Conservation (phyloP, 2,329 filamentous ascomycete species). For the Colletotrichum aenigma region DNA sequence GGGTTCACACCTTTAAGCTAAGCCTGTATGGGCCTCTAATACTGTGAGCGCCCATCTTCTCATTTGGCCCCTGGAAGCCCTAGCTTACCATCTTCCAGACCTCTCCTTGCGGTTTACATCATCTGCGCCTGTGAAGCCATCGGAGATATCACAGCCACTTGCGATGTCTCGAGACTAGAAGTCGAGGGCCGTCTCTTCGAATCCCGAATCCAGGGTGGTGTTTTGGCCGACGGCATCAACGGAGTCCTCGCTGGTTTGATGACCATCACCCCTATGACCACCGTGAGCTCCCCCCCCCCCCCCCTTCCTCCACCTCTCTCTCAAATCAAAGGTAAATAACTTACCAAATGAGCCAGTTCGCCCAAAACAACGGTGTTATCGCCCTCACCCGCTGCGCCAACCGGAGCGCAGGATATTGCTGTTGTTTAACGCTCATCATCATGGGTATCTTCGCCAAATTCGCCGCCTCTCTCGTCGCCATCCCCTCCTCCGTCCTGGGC, state of each 20-base stretch:
- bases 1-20: conserved; percentile 79
- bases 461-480: conserved; percentile 77
- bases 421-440: conserved; percentile 76
- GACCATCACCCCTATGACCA: conserved; percentile 81
- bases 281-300: conserved; percentile 28
- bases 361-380: conserved; percentile 86
- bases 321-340: background rate
- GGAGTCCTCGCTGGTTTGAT: conserved; percentile 76
- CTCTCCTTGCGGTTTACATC: conserved; percentile 71
- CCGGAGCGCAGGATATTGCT: conserved; percentile 79
- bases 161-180: conserved; percentile 78
- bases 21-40: conserved; percentile 75
- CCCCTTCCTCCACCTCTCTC: background rate
- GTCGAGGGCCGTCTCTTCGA: conserved; percentile 76
- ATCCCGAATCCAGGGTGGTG: conserved; percentile 78
- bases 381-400: conserved; percentile 83
- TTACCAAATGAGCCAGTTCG: conserved; percentile 51
- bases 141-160: conserved; percentile 80
- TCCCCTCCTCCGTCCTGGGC: conserved; percentile 69
- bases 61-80: background rate
- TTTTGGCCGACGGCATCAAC: conserved; percentile 79
- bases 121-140: conserved; percentile 81
- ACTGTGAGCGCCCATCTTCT: conserved; percentile 35
- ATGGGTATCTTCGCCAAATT: conserved; percentile 88
- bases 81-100: conserved; percentile 31